Base-by-base conservation (phyloP, 2,329 filamentous ascomycete genomes). In the Colletotrichum liriopes region DNA sequence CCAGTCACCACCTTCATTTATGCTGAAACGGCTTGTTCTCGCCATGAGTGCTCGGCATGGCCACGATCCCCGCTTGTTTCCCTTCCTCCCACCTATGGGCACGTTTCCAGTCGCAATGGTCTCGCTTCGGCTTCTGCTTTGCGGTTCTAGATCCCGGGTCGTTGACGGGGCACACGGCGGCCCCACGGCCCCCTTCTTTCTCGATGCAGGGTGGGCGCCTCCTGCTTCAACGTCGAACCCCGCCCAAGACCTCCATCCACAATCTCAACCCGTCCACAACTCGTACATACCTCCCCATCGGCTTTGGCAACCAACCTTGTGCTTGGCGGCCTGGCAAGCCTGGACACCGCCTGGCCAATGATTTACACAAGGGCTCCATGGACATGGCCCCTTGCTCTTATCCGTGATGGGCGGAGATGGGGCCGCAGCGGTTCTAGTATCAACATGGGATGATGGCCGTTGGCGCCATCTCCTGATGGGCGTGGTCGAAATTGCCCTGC, bases 21-120 rank as follows among this genome's bases (percentile, higher is more conserved):
- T 51, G 70, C 70, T 72, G 70, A 72, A 72, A 72, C 70, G 65
- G 37, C 65, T 55, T 70, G 60, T 65, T 72, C 58, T 70, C 59
- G 70, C 54, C 51, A 55, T 70, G 41, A 60, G 43, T 65, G 39
- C 70, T 45, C n/a, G 60, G 70, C 54, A 60, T 63, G 59, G 66
- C 59, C 65, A 70, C 47, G 20, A 4, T n/a, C 54, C 66, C 70
- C 70, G 60, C 65, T 64, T 70, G 60, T 72, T 60, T 70, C 35
- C 59, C 54, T 41, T 39, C 58, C 32, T 54, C 59, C 45, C 65
- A 20, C 70, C 70, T 70, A 72, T 72, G 60, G 65, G 70, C 70
- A 65, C 20, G 37, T 64, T 72, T 72, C 65, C 70, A 70, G 54
- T 45, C 39, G 65, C 54, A n/a, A 43, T 54, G n/a, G 51, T 18